A percentile compares a stretch with the other conserved stretches of the same genome.
Conservation (phyloP, 306 rosid species). For the Quercus mongolica region DNA sequence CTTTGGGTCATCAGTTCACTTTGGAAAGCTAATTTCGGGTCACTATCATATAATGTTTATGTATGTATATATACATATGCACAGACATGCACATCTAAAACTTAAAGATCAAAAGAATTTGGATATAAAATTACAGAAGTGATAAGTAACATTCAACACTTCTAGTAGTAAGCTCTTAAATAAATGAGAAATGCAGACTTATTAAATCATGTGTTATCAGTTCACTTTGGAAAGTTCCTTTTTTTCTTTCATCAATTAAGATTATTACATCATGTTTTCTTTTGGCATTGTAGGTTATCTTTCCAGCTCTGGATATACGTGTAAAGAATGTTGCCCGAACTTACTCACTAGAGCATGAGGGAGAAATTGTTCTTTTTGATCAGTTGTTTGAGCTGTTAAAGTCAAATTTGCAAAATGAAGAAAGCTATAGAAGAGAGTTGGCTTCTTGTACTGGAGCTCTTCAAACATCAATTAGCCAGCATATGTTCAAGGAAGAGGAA, state of each 20-base stretch:
- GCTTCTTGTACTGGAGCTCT: constrained; percentile 34
- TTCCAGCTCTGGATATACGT: constrained; percentile 29
- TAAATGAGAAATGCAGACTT: too few species aligned
- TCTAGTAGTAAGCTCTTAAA: too few species aligned
- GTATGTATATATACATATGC: too few species aligned
- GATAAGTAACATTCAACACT: too few species aligned
- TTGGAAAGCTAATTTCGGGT: too few species aligned
- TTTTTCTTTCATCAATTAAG: neutral
- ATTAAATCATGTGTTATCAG: too few species aligned
- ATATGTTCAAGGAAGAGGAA: constrained; percentile 35
- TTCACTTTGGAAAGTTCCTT: neutral
- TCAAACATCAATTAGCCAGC: constrained; percentile 29
- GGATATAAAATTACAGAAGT: too few species aligned
- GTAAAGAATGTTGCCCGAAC: constrained; percentile 35
- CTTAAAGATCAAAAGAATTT: too few species aligned
- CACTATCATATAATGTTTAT: too few species aligned
- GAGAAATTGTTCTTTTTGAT: constrained; percentile 29
- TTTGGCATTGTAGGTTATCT: constrained; percentile 25
- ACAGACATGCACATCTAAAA: too few species aligned
- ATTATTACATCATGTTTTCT: neutral
- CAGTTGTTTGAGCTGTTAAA: constrained; percentile 26
- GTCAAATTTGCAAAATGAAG: constrained; percentile 21
- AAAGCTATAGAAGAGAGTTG: constrained; percentile 23
- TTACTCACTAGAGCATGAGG: constrained; percentile 32
- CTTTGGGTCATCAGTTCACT: too few species aligned